Evolutionary conservation across 805 yeast genomes (phyloP).

Genomic region (Deakozyma indianensis): DNA sequence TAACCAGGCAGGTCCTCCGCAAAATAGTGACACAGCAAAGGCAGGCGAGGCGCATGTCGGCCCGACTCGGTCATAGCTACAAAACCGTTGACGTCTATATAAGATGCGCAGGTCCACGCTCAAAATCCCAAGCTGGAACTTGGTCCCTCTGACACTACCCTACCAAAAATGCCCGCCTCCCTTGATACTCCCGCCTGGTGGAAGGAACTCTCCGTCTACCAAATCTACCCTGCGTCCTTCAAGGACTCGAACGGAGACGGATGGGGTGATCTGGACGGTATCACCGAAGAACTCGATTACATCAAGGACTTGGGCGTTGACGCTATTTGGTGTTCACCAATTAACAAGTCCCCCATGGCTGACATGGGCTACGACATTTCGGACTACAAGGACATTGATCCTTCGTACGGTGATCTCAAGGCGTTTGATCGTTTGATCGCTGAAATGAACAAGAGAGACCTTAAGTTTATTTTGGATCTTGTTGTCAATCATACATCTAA

Average conservation of each 20-base stretch:
- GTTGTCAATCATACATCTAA: slow-evolving; percentile 45
- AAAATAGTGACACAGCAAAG: too few species aligned
- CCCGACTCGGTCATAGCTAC: too few species aligned
- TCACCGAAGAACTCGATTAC: slow-evolving; percentile 37
- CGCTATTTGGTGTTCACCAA: slow-evolving; percentile 43
- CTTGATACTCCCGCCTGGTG: slow-evolving; percentile 23
- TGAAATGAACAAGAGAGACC: slow-evolving; percentile 33
- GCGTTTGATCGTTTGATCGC: slow-evolving; percentile 36
- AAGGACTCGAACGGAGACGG: slow-evolving; percentile 50
- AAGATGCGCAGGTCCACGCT: too few species aligned
- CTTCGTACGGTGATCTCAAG: slow-evolving; percentile 38
- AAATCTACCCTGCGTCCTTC: slow-evolving; percentile 50
- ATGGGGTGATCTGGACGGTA: slow-evolving; percentile 41
- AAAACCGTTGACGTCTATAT: too few species aligned
- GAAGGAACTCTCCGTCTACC: slow-evolving; percentile 43
- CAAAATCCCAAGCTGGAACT: too few species aligned
- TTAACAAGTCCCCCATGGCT: slow-evolving; percentile 43
- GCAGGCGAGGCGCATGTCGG: too few species aligned
- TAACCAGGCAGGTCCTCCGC: too few species aligned
- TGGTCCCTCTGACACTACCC: too few species aligned
- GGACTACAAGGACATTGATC: slow-evolving; percentile 37
- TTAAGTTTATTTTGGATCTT: slow-evolving; percentile 39
- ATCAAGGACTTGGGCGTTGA: slow-evolving; percentile 36
- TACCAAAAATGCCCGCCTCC: neutral
- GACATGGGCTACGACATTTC: slow-evolving; percentile 53